Base-by-base conservation (phyloP, 1,139 yeast species). In the Zygotorulaspora mrakii region DNA sequence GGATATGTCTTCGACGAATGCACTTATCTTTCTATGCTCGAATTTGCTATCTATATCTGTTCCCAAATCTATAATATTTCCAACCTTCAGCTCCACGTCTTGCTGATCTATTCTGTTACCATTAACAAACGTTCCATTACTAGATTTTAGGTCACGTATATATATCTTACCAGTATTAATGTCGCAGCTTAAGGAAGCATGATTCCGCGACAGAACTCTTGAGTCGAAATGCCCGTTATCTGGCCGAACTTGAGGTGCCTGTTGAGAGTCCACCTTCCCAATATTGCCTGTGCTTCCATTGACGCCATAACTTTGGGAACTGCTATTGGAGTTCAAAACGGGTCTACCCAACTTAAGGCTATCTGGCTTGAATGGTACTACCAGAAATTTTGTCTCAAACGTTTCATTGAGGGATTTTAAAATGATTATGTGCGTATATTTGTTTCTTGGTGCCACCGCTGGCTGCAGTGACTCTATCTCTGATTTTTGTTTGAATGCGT, bases 141-240 rank as follows among this genome's bases (percentile, higher is more conserved):
- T 85, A 6, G 95, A 83, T 39, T 88, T 87, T 52, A 88, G 73
- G 64, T 91, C 99, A 52, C 82, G 78, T 29, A 91, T 74, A 74
- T 76, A 86, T 24, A 91, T 73, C 45, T 74, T 74, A 9, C 94
- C 89, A 5, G 70, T 68, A 18, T 66, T 67, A n/a, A 78, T 68
- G 52, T 83, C 89, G 29, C 88, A 79, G 69, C 78, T 86, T 47
- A 91, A 68, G 53, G 86, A 91, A 0, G 99, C 99, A 65, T 91
- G 99, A 55, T 85, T 91, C 50, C 99, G 71, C 32, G 95, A 82
- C 37, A 91, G 72, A 10, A 94, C 98, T 27, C 98, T 70, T 6
- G 96, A 87, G 61, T 91, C 98, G 58, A 91, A 91, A 61, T 77
- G 89, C 0, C 98, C 98, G 61, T 94, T 94, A 29, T 84, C 81